phyloP scores from a whole-genome alignment of 768 basidiomycete species.

The Termitomyces sp. region DNA sequence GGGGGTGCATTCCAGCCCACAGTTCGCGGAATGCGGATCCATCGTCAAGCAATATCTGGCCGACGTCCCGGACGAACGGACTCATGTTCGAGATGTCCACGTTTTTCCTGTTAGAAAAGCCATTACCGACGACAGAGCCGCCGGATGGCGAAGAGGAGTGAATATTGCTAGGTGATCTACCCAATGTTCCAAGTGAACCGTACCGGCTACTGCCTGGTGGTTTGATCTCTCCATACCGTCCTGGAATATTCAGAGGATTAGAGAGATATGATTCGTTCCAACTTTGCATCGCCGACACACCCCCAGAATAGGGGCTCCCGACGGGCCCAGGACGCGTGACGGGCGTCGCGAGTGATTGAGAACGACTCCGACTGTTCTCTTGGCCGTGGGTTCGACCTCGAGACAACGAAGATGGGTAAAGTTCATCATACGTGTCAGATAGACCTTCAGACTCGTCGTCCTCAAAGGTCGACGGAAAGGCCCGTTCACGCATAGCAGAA shows the following conservation, averaged over 20 bases:
- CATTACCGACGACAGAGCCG: slow-evolving; percentile 36
- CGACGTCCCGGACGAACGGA: slow-evolving; percentile 82
- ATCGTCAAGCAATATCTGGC: slow-evolving; percentile 71
- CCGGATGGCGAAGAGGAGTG: slow-evolving; percentile 42
- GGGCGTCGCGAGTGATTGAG: slow-evolving; percentile 66
- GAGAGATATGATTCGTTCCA: slow-evolving; percentile 59
- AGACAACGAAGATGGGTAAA: slow-evolving; percentile 37
- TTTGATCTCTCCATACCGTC: slow-evolving; percentile 57
- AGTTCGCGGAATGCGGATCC: slow-evolving; percentile 66
- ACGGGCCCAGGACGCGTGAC: slow-evolving; percentile 47
- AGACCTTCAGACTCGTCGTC: slow-evolving; percentile 70
- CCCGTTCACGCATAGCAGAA: slow-evolving; percentile 59
- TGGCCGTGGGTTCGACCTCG: slow-evolving; percentile 57
- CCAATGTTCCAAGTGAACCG: slow-evolving; percentile 51
- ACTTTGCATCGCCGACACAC: slow-evolving; percentile 38
- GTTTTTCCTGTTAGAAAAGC: slow-evolving; percentile 35
- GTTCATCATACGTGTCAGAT: slow-evolving; percentile 60
- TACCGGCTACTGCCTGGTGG: slow-evolving; percentile 60
- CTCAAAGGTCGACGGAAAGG: slow-evolving; percentile 74
- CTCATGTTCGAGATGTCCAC: slow-evolving; percentile 70
- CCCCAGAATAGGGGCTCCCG: slow-evolving; percentile 40
- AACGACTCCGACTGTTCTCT: slow-evolving; percentile 68
- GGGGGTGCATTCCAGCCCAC: slow-evolving; percentile 67
- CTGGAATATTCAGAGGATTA: slow-evolving; percentile 54
- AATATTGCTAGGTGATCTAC: slow-evolving; percentile 50